phyloP scores from a whole-genome alignment of 768 basidiomycete species.

The Steccherinum ochraceum region DNA sequence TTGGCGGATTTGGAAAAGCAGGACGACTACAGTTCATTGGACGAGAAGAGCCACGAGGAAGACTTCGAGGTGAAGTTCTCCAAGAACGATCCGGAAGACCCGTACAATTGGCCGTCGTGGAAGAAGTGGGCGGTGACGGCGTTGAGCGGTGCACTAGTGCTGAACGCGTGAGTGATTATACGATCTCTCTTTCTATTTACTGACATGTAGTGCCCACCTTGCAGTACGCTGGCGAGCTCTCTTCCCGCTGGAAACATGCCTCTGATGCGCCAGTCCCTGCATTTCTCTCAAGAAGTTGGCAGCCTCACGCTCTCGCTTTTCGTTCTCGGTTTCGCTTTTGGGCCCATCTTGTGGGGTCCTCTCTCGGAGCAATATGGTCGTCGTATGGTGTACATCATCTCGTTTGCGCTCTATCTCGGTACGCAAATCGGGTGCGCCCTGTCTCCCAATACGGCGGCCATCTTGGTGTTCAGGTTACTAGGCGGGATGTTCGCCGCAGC shows the following conservation, averaged over 20 bases:
- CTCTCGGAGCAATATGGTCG: slow-evolving; percentile 47
- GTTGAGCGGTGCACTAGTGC: slow-evolving; percentile 15
- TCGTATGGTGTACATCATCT: slow-evolving; percentile 47
- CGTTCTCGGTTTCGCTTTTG: slow-evolving; percentile 54
- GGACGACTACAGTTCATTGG: background rate
- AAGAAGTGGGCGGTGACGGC: slow-evolving; percentile 22
- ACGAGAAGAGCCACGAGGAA: slow-evolving; percentile 16
- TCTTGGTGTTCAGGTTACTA: slow-evolving; percentile 36
- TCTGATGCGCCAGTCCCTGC: slow-evolving; percentile 24
- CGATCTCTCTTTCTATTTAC: background rate
- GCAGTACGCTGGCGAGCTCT: background rate
- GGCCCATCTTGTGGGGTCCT: slow-evolving; percentile 17
- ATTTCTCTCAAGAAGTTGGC: slow-evolving; percentile 41
- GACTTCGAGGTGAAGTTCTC: slow-evolving; percentile 19
- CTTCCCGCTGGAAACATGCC: background rate
- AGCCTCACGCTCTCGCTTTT: slow-evolving; percentile 53
- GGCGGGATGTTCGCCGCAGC: background rate
- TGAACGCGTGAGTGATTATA: slow-evolving; percentile 29
- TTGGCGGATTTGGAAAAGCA: background rate
- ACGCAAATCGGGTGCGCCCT: slow-evolving; percentile 60
- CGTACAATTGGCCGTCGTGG: slow-evolving; percentile 17
- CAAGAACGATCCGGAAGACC: slow-evolving; percentile 17
- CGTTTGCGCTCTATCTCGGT: slow-evolving; percentile 50
- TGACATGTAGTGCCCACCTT: background rate
- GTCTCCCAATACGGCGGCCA: slow-evolving; percentile 47